Evolutionary conservation across 371 early-diverging fungal species (phyloP), one percentile per base, ranked within the genome.

Genomic region (Smittium mucronatum): DNA sequence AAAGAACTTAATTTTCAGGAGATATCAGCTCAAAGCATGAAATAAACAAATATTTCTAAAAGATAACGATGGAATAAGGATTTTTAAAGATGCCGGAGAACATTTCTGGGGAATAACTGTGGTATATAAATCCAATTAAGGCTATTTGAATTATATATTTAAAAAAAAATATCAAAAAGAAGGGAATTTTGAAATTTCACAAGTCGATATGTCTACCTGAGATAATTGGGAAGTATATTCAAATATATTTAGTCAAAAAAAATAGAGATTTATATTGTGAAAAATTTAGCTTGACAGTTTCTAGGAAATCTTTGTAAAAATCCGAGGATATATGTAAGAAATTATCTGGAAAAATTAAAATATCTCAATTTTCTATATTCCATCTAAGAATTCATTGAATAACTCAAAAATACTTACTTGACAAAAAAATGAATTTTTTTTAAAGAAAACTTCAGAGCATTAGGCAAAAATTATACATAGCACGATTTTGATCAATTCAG

Each of bases 1-100:
- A 34, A 58, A 28, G 57, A 68, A 36, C 34, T 31, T 15, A 35
- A 16, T 2, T 25, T 73, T 28, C 59, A 26, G 68, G 61, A 5
- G 11, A 31, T 5, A 58, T 63, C 68, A 31, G 8, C 59, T 26
- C 0, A 2, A 5, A 33, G 58, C 1, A 63, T 57, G 35, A 64
- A 26, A 30, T 30, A 16, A n/a, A 5, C 32, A 30, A 16, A 11
- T n/a, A 5, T 61, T 61, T n/a, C 28, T 61, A 5, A 5, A 5
- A 61, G 28, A 47, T 5, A 47, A 47, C 5, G 11, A 5, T 11
- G 47, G 21, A 21, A 47, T 47, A 21, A 21, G 21, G 5, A 21
- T 47, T 21, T 47, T 47, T 21, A 47, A 5, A 11, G 47, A 47
- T 47, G 47, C 47, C 47, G n/a, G 63, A 5, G n/a, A 47, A 5